These are phyloP conservation scores for Westerdykella aurantiaca DNA, from an alignment of 2,329 filamentous ascomycete species.

Conservation along the genomic window DNA sequence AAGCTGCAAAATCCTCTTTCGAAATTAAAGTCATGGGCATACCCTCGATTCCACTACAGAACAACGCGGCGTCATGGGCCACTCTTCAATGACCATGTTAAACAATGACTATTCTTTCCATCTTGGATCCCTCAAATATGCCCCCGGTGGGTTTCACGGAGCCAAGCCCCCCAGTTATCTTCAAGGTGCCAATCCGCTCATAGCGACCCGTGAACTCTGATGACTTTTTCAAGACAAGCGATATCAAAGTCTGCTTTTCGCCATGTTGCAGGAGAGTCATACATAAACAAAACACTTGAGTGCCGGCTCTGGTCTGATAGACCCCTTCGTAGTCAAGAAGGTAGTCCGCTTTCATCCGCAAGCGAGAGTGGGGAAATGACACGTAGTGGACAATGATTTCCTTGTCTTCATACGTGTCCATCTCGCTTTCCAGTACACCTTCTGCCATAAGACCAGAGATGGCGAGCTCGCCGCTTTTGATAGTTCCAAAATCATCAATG, in stretches of 20 bases:
- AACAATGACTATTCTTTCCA: neutral
- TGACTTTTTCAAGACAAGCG: constrained; percentile 1
- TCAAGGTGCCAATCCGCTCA: constrained; percentile 2
- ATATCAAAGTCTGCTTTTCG: neutral
- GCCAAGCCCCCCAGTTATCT: neutral
- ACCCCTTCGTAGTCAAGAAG: neutral
- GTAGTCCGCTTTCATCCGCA: constrained; percentile 1
- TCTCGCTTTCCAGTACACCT: constrained; percentile 1
- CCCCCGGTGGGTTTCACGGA: neutral
- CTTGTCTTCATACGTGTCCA: neutral
- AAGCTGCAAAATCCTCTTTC: no score
- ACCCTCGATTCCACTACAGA: no score
- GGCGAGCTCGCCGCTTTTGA: neutral
- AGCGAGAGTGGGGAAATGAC: neutral
- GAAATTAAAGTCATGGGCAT: no score
- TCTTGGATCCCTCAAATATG: neutral
- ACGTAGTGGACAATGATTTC: neutral
- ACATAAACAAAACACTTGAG: neutral
- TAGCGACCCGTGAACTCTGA: neutral
- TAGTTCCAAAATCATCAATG: constrained; percentile 2
- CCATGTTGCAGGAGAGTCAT: constrained; percentile 1
- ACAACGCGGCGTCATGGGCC: no score
- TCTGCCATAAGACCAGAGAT: constrained; percentile 1
- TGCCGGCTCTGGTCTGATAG: neutral
- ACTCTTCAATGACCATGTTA: neutral